Conservation (phyloP, 768 basidiomycete species). For the Kwoniella bestiolae region DNA sequence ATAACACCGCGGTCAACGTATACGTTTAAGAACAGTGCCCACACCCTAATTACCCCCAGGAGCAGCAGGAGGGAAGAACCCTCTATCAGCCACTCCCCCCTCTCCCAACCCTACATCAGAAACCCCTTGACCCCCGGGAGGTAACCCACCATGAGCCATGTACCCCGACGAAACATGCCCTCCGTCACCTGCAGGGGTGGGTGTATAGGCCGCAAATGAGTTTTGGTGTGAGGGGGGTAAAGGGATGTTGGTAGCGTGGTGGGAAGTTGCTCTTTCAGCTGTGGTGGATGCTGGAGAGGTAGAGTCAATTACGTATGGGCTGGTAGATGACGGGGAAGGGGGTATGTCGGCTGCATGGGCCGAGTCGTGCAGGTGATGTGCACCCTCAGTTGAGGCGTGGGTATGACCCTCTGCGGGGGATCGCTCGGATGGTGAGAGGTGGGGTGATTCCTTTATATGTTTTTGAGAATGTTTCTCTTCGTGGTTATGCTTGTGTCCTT, state of each 20-base stretch:
- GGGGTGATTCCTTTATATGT: neutral
- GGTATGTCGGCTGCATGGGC: neutral
- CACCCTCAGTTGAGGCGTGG: neutral
- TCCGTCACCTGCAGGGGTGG: neutral
- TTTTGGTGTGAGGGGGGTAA: slow-evolving; percentile 5
- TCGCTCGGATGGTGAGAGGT: neutral
- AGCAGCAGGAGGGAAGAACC: neutral
- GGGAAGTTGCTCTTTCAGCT: neutral
- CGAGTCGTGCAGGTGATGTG: neutral
- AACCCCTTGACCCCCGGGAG: neutral
- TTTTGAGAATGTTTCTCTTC: neutral
- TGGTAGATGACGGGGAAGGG: neutral
- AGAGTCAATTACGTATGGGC: neutral
- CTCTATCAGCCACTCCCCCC: neutral
- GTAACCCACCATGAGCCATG: neutral
- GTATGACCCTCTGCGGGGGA: neutral
- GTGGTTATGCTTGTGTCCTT: neutral
- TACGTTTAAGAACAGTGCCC: neutral
- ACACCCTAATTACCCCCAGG: neutral
- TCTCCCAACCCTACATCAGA: neutral
- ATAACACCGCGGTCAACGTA: neutral
- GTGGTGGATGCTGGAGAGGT: neutral
- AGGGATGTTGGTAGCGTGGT: slow-evolving; percentile 1
- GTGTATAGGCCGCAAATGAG: neutral
- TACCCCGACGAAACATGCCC: neutral